A percentile compares a stretch with the other conserved stretches of the same genome.
phyloP scores from a whole-genome alignment of 148 eudicot genomes.

The Silene conica region DNA sequence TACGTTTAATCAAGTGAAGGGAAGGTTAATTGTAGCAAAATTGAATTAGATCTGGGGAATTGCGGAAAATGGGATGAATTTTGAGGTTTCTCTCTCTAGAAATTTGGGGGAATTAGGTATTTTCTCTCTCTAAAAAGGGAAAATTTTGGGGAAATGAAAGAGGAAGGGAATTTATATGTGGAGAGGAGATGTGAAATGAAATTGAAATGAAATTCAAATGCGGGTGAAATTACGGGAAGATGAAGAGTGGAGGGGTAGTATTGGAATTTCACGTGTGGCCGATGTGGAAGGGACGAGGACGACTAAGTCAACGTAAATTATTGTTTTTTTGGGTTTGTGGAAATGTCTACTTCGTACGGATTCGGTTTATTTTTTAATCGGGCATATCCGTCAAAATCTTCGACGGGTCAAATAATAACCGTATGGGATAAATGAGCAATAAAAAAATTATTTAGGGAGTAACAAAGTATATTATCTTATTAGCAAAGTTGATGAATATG shows the following conservation, averaged over 20 bases:
- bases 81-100: conserved; percentile 10
- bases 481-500: too few species aligned
- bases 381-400: too few species aligned
- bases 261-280: conserved; percentile 20
- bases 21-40: too few species aligned
- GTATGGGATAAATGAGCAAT: too few species aligned
- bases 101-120: neutral
- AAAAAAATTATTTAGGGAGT: too few species aligned
- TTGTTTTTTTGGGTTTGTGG: too few species aligned
- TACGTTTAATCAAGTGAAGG: too few species aligned
- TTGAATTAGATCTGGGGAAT: neutral
- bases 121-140: conserved; percentile 30
- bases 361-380: too few species aligned
- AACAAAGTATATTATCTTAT: too few species aligned
- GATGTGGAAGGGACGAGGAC: conserved; percentile 8
- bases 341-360: too few species aligned
- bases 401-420: too few species aligned
- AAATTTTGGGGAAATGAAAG: conserved; percentile 24
- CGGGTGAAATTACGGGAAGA: conserved; percentile 23
- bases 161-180: conserved; percentile 21
- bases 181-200: conserved; percentile 4
- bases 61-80: conserved; percentile 12
- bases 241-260: conserved; percentile 2
- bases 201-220: conserved; percentile 40
- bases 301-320: too few species aligned